Evolutionary conservation across 1,139 yeast genomes (phyloP).

Genomic region (Geotrichum aggregatum): DNA sequence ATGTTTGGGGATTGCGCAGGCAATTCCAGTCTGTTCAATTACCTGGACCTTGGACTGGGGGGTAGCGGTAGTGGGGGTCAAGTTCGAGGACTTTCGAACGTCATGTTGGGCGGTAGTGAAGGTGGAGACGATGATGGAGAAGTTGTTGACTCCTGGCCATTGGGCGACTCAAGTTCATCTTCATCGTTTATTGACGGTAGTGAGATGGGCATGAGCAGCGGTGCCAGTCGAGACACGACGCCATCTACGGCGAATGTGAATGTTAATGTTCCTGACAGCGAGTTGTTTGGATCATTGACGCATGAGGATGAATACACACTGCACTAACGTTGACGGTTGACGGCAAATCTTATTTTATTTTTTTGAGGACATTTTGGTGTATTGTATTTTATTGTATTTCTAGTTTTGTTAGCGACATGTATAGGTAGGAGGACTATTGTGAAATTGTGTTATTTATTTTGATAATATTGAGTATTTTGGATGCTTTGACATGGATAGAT

Average conservation of each 20-base stretch:
- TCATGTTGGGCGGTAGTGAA: slow-evolving; percentile 3
- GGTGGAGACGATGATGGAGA: background rate
- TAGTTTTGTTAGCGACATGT: too few relatives aligned
- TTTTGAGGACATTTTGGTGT: too few relatives aligned
- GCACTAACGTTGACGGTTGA: background rate
- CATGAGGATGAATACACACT: slow-evolving; percentile 1
- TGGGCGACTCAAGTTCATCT: background rate
- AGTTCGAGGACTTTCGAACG: background rate
- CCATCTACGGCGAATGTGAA: background rate
- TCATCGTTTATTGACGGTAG: background rate
- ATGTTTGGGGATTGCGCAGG: too few relatives aligned
- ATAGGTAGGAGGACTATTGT: too few relatives aligned
- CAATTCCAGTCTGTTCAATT: background rate
- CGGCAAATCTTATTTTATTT: too few relatives aligned
- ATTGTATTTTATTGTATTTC: too few relatives aligned
- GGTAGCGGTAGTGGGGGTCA: background rate
- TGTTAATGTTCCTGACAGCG: background rate
- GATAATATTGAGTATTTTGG: too few relatives aligned
- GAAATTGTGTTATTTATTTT: too few relatives aligned
- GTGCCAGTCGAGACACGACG: slow-evolving; percentile 1
- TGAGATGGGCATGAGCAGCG: background rate
- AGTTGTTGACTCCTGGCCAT: background rate
- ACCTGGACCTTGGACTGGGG: background rate
- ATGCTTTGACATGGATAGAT: too few relatives aligned
- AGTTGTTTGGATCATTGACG: background rate